Percentiles rank a stretch among this genome's conserved stretches.
These are phyloP conservation scores for Pseudonitzschia multiseries DNA, from an alignment of 108 stramenopile genomes.

Conservation along the genomic window DNA sequence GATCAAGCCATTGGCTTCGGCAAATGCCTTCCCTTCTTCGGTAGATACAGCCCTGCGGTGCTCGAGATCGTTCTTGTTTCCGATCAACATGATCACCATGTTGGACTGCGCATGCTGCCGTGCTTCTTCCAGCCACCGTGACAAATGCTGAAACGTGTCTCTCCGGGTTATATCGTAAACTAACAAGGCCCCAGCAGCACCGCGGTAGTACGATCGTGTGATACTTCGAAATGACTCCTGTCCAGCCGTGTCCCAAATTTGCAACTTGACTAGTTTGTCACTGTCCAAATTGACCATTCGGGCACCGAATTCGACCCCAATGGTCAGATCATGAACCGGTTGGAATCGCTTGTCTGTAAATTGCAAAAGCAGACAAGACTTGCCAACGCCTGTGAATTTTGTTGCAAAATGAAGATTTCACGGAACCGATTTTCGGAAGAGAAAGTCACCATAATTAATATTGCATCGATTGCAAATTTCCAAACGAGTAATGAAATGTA, in stretches of 20 bases:
- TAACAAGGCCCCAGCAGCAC: slow-evolving; percentile 97
- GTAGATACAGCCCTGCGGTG: slow-evolving; percentile 88
- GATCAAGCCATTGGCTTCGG: slow-evolving; percentile 94
- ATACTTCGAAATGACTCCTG: slow-evolving; percentile 99
- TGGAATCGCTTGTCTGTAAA: slow-evolving; percentile 99
- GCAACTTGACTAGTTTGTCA: slow-evolving; percentile 85
- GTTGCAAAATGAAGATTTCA: no score
- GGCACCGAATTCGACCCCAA: slow-evolving; percentile 99
- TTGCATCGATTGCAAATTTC: no score
- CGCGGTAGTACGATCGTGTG: slow-evolving; percentile 99
- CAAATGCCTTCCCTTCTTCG: slow-evolving; percentile 93
- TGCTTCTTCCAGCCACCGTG: slow-evolving; percentile 99
- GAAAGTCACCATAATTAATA: no score
- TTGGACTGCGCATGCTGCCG: slow-evolving; percentile 95
- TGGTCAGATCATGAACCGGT: slow-evolving; percentile 98
- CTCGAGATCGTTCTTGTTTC: slow-evolving; percentile 96
- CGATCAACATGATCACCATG: slow-evolving; percentile 99
- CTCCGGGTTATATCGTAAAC: slow-evolving; percentile 99
- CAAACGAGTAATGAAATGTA: no score
- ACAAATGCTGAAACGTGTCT: slow-evolving; percentile 98
- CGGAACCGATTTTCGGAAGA: background rate
- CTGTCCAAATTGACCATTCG: slow-evolving; percentile 93
- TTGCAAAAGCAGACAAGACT: slow-evolving; percentile 98
- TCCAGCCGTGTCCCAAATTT: slow-evolving; percentile 89
- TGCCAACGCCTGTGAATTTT: slow-evolving; percentile 89